Base-by-base conservation (phyloP, 106 monocot genomes). In the Hemerocallis citrina region DNA sequence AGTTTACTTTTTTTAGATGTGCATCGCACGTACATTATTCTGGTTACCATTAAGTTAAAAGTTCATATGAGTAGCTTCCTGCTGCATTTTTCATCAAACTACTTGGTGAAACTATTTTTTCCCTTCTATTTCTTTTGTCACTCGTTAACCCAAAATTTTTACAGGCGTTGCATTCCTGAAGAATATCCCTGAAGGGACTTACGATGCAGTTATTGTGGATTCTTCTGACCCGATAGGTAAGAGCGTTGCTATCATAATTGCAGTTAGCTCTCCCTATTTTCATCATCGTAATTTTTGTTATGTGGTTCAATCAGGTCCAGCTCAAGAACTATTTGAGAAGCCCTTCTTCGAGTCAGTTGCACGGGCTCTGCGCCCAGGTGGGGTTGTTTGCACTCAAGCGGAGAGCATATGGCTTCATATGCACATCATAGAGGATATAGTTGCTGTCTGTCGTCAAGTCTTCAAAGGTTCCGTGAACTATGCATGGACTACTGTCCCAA, bases 351-450 rank as follows among this genome's bases (percentile, higher is more conserved):
- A 94, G 49, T 89, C 75, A 14, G 79, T 94, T 23, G 82, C 80
- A 22, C 77, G 65, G 55, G 85, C 89, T 39, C 85, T 94, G 28
- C 74, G 89, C 13, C 89, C 93, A 19, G 89, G 93, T 7, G 93
- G 93, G 0, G 93, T 94, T 13, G 75, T 93, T 4, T 93, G 89
- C 77, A 89, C 93, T 1, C 93, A 93, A 20, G 93, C 93, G 35
- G 93, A 93, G 77, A 93, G 93, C 77, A 94, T 94, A 61, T 94
- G 93, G 93, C 66, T 94, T 15, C 89, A 94, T 60, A 89, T 94
- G 93, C 89, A 94, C 54, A 89, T 89, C 41, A 94, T 94, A 10
- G 93, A 89, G 45, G 85, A 83, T 52, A 89, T 89, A 31, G 75
- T 94, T 16, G 33, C 72, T 7, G 66, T 47, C 22, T 89, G 93